Evolutionary conservation across 352 stramenopile species (phyloP), one percentile per base, ranked within the genome.

Genomic region (Phytophthora crassamura): DNA sequence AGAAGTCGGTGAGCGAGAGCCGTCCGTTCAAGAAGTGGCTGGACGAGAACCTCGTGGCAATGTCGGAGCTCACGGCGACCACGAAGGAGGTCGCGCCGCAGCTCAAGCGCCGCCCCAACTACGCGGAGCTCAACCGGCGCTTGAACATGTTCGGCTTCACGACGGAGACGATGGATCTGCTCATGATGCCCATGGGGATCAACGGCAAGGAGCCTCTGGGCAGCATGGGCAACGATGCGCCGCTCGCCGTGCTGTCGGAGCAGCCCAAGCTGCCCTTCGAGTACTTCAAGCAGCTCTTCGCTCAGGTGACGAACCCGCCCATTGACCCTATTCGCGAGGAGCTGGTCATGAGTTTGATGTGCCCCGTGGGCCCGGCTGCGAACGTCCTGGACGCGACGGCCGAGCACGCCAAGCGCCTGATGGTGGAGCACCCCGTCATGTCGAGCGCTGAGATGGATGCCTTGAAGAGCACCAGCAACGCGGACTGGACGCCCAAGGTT

Each of bases 321-420:
- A 99, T 99, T 73, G 97, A 99, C 75, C 97, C 97, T 15, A 98
- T 99, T 77, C 93, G 95, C 51, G 97, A 99, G 76, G 95, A 98
- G 70, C 88, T 98, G 67, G 95, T 99, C 36, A 99, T 99, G 95
- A 98, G 93, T 80, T 82, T 99, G 15, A 89, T 97, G 35, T 99
- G 95, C 70, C 95, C 95, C 14, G 94, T 99, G 30, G 97, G 97
- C 9, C 95, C 94, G n/a, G 95, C 98, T 69, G 89, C 84, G 11
- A 98, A 98, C 64, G 68, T 99, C 4, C 70, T 99, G 20, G 91
- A 98, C 59, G 85, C 94, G 11, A 83, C 74, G 32, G 75, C 77
- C n/a, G 65, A 77, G 15, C 82, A 93, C 62, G 79, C 82, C 4
- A 88, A 89, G 61, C 76, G 82, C 41, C 74, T 99, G n/a, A 89